phyloP scores from a whole-genome alignment of 176 grass and related monocot genomes.

The Alopecurus myosuroides region DNA sequence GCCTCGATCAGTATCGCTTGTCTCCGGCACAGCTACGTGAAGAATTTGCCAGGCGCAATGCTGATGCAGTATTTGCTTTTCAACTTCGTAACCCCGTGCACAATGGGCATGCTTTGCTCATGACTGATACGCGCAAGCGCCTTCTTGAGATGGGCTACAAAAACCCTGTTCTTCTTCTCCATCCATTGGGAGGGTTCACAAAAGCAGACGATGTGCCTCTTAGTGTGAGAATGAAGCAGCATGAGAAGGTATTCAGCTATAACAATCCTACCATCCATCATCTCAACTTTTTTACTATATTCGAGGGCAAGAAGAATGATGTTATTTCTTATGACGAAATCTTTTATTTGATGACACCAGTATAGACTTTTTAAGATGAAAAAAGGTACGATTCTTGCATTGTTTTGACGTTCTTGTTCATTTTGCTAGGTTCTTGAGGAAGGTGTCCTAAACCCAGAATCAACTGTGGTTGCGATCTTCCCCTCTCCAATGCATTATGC shows the following conservation, averaged over 20 bases:
- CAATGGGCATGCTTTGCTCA: constrained; percentile 94
- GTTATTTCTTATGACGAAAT: neutral
- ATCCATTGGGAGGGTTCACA: constrained; percentile 96
- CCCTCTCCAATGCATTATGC: constrained; percentile 99
- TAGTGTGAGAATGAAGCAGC: constrained; percentile 96
- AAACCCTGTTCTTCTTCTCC: constrained; percentile 90
- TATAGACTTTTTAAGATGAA: neutral
- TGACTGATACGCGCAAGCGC: constrained; percentile 81
- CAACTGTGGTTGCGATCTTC: constrained; percentile 93
- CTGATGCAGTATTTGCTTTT: constrained; percentile 97
- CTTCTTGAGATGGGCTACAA: constrained; percentile 94
- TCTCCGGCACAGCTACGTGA: constrained; percentile 85
- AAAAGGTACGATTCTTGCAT: neutral
- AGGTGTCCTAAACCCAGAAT: constrained; percentile 91
- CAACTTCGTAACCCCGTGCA: constrained; percentile 98
- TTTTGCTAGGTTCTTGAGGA: constrained; percentile 87
- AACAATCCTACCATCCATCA: neutral
- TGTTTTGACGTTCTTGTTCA: neutral
- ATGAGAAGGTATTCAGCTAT: constrained; percentile 70
- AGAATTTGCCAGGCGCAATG: constrained; percentile 84
- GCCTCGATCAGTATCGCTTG: constrained; percentile 85
- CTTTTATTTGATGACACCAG: neutral
- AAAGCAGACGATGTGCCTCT: constrained; percentile 96
- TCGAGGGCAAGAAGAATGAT: neutral
- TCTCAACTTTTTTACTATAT: neutral